Evolutionary conservation across 257 asterid species (phyloP).

Genomic region (Nicotiana obtusifolia): DNA sequence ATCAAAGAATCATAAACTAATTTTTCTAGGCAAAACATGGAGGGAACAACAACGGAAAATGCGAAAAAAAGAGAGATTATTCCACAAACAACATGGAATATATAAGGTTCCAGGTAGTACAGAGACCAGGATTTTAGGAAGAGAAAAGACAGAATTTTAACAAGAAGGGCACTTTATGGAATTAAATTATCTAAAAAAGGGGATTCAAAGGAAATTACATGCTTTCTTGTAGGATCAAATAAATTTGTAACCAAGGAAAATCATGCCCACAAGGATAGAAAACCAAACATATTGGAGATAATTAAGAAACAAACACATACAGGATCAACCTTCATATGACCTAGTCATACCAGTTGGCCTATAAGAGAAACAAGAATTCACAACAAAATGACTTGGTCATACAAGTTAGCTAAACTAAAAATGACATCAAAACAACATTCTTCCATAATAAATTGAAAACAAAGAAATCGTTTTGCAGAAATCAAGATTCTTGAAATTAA

Average conservation of each 20-base stretch:
- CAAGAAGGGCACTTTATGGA: neutral
- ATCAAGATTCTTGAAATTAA: neutral
- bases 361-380: neutral
- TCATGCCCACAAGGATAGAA: neutral
- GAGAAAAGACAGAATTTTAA: conserved; percentile 24
- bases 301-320: neutral
- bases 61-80: neutral
- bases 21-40: conserved; percentile 4
- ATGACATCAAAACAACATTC: neutral
- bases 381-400: neutral
- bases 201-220: neutral
- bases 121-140: conserved; percentile 20
- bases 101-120: conserved; percentile 19
- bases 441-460: neutral
- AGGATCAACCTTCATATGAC: neutral
- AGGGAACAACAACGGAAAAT: conserved; percentile 6
- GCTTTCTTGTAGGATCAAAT: conserved; percentile 6
- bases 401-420: neutral
- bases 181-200: neutral
- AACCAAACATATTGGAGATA: neutral
- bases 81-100: neutral
- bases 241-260: conserved; percentile 3
- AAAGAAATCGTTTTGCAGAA: neutral
- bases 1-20: conserved; percentile 3
- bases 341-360: neutral